These are phyloP conservation scores for Microsporum ferrugineum DNA, from an alignment of 2,329 filamentous ascomycete genomes.

Conservation along the genomic window DNA sequence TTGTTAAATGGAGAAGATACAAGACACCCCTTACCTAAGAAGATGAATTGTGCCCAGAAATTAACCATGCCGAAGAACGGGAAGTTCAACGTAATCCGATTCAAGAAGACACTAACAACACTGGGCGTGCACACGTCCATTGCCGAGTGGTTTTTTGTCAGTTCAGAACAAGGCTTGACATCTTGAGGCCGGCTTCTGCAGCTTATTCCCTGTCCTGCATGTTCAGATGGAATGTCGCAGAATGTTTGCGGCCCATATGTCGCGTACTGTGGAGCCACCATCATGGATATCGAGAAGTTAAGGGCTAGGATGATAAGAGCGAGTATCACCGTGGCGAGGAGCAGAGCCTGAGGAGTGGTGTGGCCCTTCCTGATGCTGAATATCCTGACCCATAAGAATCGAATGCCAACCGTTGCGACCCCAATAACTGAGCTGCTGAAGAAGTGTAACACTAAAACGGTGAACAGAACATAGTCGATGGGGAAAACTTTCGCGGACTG, in stretches of 20 bases:
- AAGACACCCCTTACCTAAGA: slow-evolving; percentile 47
- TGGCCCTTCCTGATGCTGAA: slow-evolving; percentile 84
- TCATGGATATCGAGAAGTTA: slow-evolving; percentile 85
- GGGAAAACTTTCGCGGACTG: slow-evolving; percentile 75
- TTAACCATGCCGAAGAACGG: slow-evolving; percentile 86
- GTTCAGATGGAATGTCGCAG: slow-evolving; percentile 59
- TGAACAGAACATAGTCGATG: slow-evolving; percentile 82
- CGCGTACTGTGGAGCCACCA: slow-evolving; percentile 91
- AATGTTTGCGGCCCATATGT: slow-evolving; percentile 91
- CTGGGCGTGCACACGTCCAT: slow-evolving; percentile 79
- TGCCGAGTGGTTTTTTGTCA: slow-evolving; percentile 57
- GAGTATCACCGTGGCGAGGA: slow-evolving; percentile 82
- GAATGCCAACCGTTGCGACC: slow-evolving; percentile 76
- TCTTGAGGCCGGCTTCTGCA: slow-evolving; percentile 58
- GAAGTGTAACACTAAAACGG: slow-evolving; percentile 71
- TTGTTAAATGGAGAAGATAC: neutral
- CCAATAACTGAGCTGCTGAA: slow-evolving; percentile 82
- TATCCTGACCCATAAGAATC: slow-evolving; percentile 88
- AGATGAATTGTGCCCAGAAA: slow-evolving; percentile 94
- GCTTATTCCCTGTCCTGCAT: slow-evolving; percentile 57
- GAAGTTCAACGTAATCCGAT: slow-evolving; percentile 85
- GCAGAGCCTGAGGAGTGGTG: slow-evolving; percentile 80
- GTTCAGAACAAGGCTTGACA: slow-evolving; percentile 72
- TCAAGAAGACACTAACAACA: slow-evolving; percentile 83
- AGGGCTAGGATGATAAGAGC: slow-evolving; percentile 80